A percentile compares a stretch with the other conserved stretches of the same genome.
phyloP scores from a whole-genome alignment of 2,329 filamentous ascomycete species.

The Volutella citrinella region DNA sequence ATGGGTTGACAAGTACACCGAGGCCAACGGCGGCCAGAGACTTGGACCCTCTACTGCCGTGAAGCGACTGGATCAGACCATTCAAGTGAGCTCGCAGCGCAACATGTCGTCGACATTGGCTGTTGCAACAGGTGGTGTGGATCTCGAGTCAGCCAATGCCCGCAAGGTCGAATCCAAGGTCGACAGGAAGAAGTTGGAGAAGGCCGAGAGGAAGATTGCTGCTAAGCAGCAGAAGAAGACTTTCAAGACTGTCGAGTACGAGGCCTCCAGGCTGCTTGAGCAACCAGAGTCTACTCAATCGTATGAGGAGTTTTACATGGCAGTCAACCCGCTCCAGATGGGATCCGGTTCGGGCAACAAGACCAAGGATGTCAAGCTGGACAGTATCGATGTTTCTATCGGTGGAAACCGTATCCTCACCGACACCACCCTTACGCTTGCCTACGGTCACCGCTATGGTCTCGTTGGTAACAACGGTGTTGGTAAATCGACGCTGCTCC shows the following conservation, averaged over 20 bases:
- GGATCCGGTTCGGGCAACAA: conserved; percentile 71
- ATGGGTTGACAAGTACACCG: conserved; percentile 80
- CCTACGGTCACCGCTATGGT: conserved; percentile 93
- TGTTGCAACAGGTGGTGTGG: conserved; percentile 77
- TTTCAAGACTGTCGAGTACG: conserved; percentile 98
- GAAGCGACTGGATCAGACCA: conserved; percentile 85
- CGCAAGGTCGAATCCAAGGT: conserved; percentile 97
- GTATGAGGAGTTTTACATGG: conserved; percentile 99
- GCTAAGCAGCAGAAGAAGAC: conserved; percentile 98
- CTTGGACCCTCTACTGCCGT: conserved; percentile 75
- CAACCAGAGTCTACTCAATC: conserved; percentile 80
- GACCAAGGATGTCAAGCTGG: conserved; percentile 98
- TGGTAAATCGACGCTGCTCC: conserved; percentile 90
- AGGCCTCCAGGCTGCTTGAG: conserved; percentile 85
- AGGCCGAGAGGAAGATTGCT: conserved; percentile 94
- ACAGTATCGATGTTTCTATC: conserved; percentile 93
- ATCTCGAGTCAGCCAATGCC: conserved; percentile 88
- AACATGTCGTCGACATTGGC: conserved; percentile 96
- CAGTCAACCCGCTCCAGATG: conserved; percentile 92
- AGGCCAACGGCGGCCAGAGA: conserved; percentile 67
- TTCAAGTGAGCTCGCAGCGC: conserved; percentile 88
- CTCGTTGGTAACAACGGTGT: conserved; percentile 99
- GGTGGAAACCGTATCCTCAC: conserved; percentile 83
- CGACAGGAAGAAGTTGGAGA: conserved; percentile 98
- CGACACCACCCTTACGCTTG: conserved; percentile 85